phyloP scores from a whole-genome alignment of 352 stramenopile genomes.

The Phytopythium ostracodes region DNA sequence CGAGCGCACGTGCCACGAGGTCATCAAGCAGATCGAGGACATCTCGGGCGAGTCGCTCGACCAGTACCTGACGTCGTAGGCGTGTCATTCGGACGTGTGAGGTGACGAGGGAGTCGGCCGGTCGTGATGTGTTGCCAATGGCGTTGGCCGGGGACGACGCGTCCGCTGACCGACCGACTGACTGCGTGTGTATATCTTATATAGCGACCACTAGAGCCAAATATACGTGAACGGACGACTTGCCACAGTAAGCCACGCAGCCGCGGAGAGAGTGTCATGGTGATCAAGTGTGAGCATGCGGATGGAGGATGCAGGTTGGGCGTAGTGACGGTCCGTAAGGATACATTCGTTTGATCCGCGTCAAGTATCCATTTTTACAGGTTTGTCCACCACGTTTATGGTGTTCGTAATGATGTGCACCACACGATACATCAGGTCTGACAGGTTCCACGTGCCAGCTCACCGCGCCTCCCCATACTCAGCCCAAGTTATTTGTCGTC shows the following conservation, averaged over 20 bases:
- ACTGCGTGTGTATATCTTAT: slow-evolving; percentile 1
- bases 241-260: background rate
- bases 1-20: slow-evolving; percentile 75
- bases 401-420: background rate
- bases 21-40: slow-evolving; percentile 90
- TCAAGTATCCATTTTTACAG: background rate
- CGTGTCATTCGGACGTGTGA: background rate
- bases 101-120: too few species aligned
- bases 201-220: slow-evolving; percentile 4
- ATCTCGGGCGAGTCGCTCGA: slow-evolving; percentile 87
- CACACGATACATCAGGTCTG: background rate
- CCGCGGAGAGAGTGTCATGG: too few species aligned
- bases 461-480: background rate
- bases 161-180: too few species aligned
- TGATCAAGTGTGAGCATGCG: background rate
- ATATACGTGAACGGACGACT: background rate
- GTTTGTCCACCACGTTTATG: background rate
- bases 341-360: background rate
- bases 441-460: slow-evolving; percentile 3
- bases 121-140: too few species aligned
- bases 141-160: too few species aligned
- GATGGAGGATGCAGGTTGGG: background rate
- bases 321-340: background rate
- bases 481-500: background rate
- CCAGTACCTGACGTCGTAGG: slow-evolving; percentile 77